These are phyloP conservation scores for Scedosporium boydii DNA, from an alignment of 2,329 filamentous ascomycete species.

Conservation along the genomic window DNA sequence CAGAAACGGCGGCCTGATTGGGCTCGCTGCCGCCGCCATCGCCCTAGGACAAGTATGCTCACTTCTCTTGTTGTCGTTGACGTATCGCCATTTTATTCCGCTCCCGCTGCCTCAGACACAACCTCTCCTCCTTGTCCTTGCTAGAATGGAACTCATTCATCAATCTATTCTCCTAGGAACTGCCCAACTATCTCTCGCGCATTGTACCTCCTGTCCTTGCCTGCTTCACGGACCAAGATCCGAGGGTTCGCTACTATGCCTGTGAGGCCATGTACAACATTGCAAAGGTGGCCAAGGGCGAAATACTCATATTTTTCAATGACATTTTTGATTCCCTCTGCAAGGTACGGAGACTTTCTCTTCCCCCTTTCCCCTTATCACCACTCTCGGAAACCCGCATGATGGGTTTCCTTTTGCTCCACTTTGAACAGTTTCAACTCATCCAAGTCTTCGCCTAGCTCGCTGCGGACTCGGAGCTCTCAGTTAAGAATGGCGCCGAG, in stretches of 20 bases:
- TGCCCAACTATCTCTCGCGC: slow-evolving; percentile 82
- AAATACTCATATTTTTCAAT: slow-evolving; percentile 96
- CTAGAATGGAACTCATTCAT: neutral
- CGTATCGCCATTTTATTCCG: neutral
- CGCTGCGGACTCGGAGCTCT: slow-evolving; percentile 89
- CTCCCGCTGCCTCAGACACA: neutral
- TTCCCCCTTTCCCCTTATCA: neutral
- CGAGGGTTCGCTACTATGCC: slow-evolving; percentile 91
- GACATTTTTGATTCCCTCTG: slow-evolving; percentile 95
- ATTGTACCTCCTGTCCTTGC: slow-evolving; percentile 95
- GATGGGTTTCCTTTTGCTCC: neutral
- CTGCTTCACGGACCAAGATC: slow-evolving; percentile 97
- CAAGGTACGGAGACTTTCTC: slow-evolving; percentile 51
- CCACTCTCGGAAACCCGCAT: neutral
- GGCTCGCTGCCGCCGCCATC: slow-evolving; percentile 89
- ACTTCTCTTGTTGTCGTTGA: neutral
- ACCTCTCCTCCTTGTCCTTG: slow-evolving; percentile 6
- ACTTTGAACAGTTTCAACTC: neutral
- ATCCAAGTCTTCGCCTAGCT: slow-evolving; percentile 44
- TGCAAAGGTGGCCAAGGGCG: slow-evolving; percentile 96
- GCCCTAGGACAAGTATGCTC: slow-evolving; percentile 76
- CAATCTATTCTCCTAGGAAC: slow-evolving; percentile 47
- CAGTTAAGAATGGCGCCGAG: slow-evolving; percentile 96
- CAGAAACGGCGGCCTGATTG: slow-evolving; percentile 91
- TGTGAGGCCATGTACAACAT: slow-evolving; percentile 99